phyloP scores from a whole-genome alignment of 2,329 filamentous ascomycete genomes.

The Geosmithia putterillii region DNA sequence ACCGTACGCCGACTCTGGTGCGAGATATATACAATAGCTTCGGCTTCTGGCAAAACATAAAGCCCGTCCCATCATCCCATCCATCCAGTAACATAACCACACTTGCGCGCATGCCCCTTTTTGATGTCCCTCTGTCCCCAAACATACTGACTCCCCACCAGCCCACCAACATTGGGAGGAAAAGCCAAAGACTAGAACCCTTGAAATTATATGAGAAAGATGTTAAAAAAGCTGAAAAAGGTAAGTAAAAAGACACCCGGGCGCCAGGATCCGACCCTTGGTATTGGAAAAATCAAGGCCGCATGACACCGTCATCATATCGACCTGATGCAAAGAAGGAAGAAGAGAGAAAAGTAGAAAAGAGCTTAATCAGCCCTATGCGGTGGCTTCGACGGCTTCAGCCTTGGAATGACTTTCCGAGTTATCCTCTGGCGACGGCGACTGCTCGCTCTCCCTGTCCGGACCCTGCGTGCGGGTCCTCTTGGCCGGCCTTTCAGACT shows the following conservation, averaged over 20 bases:
- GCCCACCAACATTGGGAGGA: not conserved
- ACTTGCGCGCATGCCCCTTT: too few relatives aligned
- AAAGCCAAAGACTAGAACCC: not conserved
- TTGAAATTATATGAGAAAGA: not conserved
- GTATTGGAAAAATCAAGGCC: not conserved
- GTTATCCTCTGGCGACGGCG: not conserved
- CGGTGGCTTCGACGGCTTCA: not conserved
- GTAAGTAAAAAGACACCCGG: not conserved
- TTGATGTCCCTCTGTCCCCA: too few relatives aligned
- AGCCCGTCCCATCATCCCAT: too few relatives aligned
- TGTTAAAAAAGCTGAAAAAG: not conserved
- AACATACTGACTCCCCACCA: too few relatives aligned
- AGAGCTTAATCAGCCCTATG: not conserved
- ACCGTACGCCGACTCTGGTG: too few relatives aligned
- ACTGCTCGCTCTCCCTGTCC: not conserved
- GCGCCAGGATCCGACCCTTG: not conserved
- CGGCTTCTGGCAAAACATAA: too few relatives aligned
- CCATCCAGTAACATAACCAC: too few relatives aligned
- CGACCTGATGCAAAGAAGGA: too few relatives aligned
- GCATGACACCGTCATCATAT: too few relatives aligned
- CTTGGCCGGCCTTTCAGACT: slow-evolving; percentile 6
- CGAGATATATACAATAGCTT: too few relatives aligned
- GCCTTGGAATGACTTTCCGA: not conserved
- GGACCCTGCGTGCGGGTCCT: slow-evolving; percentile 1
- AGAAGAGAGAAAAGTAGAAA: not conserved